phyloP scores from a whole-genome alignment of 2,329 filamentous ascomycete genomes.

The Trichophyton schoenleinii region DNA sequence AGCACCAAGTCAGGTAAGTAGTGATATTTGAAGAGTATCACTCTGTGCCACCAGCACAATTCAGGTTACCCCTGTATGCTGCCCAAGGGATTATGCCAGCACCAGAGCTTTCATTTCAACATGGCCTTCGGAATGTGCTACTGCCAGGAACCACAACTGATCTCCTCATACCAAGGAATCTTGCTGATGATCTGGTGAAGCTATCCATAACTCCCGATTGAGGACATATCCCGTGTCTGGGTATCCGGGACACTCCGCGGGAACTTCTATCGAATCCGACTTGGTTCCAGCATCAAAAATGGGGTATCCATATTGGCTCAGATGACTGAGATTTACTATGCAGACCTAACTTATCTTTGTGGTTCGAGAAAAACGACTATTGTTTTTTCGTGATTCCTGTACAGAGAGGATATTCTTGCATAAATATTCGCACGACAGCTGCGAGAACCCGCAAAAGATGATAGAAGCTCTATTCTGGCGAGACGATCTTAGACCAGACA shows the following conservation, averaged over 20 bases:
- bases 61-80: neutral
- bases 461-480: neutral
- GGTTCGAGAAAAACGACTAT: conserved; percentile 1
- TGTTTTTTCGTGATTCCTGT: neutral
- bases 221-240: neutral
- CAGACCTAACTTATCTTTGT: neutral
- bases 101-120: neutral
- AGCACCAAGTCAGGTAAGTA: neutral
- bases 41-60: neutral
- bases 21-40: neutral
- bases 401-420: neutral
- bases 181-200: neutral
- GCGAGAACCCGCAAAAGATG: neutral
- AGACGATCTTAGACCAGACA: neutral
- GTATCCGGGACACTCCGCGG: neutral
- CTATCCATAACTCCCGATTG: neutral
- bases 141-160: neutral
- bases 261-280: neutral
- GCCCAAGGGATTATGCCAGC: neutral
- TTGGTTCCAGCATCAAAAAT: neutral
- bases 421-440: neutral
- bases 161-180: neutral
- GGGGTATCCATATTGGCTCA: neutral
- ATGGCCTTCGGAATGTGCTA: neutral
- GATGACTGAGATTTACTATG: neutral